Base-by-base conservation (phyloP, 805 yeast species). In the Cyberlindnera samutprakarnensis region DNA sequence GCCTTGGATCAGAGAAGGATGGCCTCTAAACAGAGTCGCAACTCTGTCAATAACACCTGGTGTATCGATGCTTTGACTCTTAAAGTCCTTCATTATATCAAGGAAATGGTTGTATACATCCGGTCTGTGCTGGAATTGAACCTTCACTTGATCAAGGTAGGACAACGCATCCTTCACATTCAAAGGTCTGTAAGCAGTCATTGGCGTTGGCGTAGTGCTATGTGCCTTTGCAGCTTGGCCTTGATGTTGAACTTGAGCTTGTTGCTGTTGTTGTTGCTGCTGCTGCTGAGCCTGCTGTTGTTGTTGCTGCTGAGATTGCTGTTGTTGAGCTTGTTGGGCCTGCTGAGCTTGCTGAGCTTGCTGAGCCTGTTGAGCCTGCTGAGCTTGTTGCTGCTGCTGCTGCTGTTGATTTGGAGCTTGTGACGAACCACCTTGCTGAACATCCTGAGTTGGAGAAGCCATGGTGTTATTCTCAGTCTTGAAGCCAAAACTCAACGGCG, bases 1-100 rank as follows among this genome's bases (percentile, higher is more conserved):
- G 0, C 99, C 98, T 59, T 92, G 97, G 41, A 92, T 90, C 50
- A 92, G 68, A 41, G 80, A 75, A 2, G 95, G 95, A 57, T 87
- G 95, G 11, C 96, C 97, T 41, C 88, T 74, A 57, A 92, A 92
- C 35, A 92, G 63, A 2, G 82, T 72, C 0, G 96, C 85, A 2
- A 92, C 98, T 37, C 98, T 69, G 56, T 90, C 96, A 53, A 92
- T 92, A 18, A 92, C 99, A 22, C 97, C 99, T 0, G 97, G 98
- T 0, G 99, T 92, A 56, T 92, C 97, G 48, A 92, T 88, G 39
- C 76, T 75, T 62, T 90, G 96, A 33, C 94, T 80, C 64, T 94
- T 94, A 65, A 92, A 94, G 54, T 94, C 99, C 64, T 94, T 94
- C 99, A 92, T 92, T 43, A 92, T 90, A 54, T 92, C 99, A 51